These are phyloP conservation scores for Lasiosphaeria hispida DNA, from an alignment of 495 filamentous ascomycete species.

Conservation along the genomic window DNA sequence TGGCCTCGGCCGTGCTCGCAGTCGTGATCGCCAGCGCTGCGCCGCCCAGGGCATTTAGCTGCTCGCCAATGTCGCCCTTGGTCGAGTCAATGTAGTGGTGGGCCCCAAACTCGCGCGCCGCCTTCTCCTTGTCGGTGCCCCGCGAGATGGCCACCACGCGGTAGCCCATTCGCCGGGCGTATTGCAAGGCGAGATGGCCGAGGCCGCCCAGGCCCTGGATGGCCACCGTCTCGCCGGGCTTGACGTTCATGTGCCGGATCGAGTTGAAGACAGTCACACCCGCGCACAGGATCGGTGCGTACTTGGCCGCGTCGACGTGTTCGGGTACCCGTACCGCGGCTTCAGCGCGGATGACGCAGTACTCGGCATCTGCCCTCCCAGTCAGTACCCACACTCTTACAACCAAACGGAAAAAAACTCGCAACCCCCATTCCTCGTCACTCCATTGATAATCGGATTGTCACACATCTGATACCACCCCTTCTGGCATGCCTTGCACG, in stretches of 20 bases:
- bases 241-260: constrained; percentile 59
- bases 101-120: constrained; percentile 61
- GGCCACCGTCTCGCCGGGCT: constrained; percentile 57
- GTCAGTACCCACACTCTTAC: too few species aligned
- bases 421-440: constrained; percentile 26
- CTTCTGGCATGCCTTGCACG: constrained; percentile 28
- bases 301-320: constrained; percentile 56
- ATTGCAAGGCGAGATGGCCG: constrained; percentile 68
- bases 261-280: constrained; percentile 73
- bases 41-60: constrained; percentile 57
- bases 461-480: constrained; percentile 56
- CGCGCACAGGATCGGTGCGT: constrained; percentile 68
- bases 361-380: constrained; percentile 50
- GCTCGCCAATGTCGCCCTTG: constrained; percentile 49
- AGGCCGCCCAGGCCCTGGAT: constrained; percentile 66
- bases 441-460: constrained; percentile 49
- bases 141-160: constrained; percentile 60
- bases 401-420: too few species aligned
- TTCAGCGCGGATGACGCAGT: constrained; percentile 58
- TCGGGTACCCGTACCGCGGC: constrained; percentile 60
- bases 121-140: constrained; percentile 55
- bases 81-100: constrained; percentile 64
- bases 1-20: constrained; percentile 54
- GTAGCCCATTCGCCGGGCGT: constrained; percentile 63
- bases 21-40: constrained; percentile 62